These are phyloP conservation scores for Populus hybrid DNA, from an alignment of 441 rosid genomes.

Conservation along the genomic window DNA sequence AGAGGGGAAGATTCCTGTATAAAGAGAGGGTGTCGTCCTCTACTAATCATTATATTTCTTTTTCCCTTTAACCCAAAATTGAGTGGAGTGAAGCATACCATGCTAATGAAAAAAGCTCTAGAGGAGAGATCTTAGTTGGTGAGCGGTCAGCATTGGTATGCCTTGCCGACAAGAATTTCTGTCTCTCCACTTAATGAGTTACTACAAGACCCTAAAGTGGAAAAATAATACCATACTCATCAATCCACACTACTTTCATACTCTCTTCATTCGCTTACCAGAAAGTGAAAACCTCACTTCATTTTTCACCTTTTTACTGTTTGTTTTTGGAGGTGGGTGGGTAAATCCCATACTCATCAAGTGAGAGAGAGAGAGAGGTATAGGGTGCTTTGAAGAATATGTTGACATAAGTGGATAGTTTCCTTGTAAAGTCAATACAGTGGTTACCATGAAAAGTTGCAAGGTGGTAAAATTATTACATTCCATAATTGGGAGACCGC, in stretches of 20 bases:
- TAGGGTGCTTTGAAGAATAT: neutral
- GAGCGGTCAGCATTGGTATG: slow-evolving; percentile 55
- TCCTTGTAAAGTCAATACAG: slow-evolving; percentile 1
- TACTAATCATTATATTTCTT: slow-evolving; percentile 37
- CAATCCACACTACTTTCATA: slow-evolving; percentile 17
- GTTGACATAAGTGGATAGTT: neutral
- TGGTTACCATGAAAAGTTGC: slow-evolving; percentile 7
- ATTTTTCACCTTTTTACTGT: slow-evolving; percentile 22
- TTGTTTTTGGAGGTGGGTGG: slow-evolving; percentile 21
- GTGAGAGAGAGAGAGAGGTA: neutral
- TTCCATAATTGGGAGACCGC: slow-evolving; percentile 22
- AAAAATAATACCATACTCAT: slow-evolving; percentile 19
- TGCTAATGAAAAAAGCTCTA: slow-evolving; percentile 7
- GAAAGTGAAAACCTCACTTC: slow-evolving; percentile 19
- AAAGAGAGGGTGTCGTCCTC: slow-evolving; percentile 37
- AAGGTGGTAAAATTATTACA: neutral
- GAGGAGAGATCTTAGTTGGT: slow-evolving; percentile 44
- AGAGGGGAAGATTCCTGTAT: slow-evolving; percentile 50
- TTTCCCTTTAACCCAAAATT: slow-evolving; percentile 31
- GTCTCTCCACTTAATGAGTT: slow-evolving; percentile 48
- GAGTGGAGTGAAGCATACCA: slow-evolving; percentile 40
- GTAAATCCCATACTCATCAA: slow-evolving; percentile 20
- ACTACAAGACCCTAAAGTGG: slow-evolving; percentile 18
- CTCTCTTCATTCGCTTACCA: slow-evolving; percentile 9
- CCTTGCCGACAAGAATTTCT: slow-evolving; percentile 70